Percentiles rank a stretch among this genome's conserved stretches.
These are phyloP conservation scores for Macrophomina phaseolina DNA, from an alignment of 2,329 filamentous ascomycete species.

Conservation along the genomic window DNA sequence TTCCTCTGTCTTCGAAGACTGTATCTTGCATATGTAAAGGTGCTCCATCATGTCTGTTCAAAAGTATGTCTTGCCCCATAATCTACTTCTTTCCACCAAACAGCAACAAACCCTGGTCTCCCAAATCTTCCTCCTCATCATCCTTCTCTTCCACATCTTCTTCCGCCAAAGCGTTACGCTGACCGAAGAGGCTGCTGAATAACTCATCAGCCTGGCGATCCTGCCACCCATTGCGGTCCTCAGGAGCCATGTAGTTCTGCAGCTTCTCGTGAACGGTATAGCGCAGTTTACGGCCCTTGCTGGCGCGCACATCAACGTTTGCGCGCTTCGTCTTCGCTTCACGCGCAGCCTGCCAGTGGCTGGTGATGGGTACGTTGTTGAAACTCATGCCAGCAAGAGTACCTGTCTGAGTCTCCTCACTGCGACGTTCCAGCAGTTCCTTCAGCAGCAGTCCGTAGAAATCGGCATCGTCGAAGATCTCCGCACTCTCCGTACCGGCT, in stretches of 20 bases:
- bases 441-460: constrained; percentile 95
- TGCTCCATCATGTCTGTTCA: too few species aligned
- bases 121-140: constrained; percentile 41
- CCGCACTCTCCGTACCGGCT: constrained; percentile 59
- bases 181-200: constrained; percentile 58
- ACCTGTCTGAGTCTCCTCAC: constrained; percentile 61
- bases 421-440: constrained; percentile 88
- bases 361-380: constrained; percentile 26
- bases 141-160: constrained; percentile 44
- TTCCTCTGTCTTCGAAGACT: too few species aligned
- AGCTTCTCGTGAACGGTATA: constrained; percentile 97
- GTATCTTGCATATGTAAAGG: too few species aligned
- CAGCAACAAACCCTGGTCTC: constrained; percentile 24
- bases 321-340: constrained; percentile 80
- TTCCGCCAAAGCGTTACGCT: constrained; percentile 51
- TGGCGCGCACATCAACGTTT: constrained; percentile 89
- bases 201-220: constrained; percentile 74
- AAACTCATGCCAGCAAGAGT: constrained; percentile 53
- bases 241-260: constrained; percentile 96
- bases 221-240: constrained; percentile 82
- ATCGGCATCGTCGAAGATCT: constrained; percentile 89
- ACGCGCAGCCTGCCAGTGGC: constrained; percentile 67
- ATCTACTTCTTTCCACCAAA: constrained; percentile 22
- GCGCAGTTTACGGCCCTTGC: constrained; percentile 90
- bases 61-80: too few species aligned